Base-by-base conservation (phyloP, 768 basidiomycete genomes). In the Kwoniella botswanensis region DNA sequence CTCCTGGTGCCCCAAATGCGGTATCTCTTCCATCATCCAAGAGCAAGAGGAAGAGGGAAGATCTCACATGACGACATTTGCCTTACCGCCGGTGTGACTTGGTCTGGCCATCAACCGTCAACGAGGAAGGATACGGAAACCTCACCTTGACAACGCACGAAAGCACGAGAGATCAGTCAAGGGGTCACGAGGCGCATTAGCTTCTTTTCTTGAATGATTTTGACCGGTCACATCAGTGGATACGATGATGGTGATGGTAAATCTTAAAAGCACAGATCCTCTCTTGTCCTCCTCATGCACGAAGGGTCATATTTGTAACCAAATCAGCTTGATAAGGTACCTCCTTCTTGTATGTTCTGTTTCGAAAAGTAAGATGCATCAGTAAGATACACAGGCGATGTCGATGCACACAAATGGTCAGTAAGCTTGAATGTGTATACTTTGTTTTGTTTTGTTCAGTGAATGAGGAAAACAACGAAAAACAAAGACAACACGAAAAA, bases 61-160 rank as follows among this genome's bases (percentile, higher is more conserved):
- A 26, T 26, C 1, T 17, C 26, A 3, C 22, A 58, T 58, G 57
- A 58, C 57, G 57, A 58, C 57, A 58, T 58, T 56, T 17, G 57
- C 57, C 26, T 58, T 58, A 35, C 57, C 57, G 57, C 57, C 57
- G 57, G 57, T 56, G 21, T 15, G 17, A 53, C 52, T 15, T 53
- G 21, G 54, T 58, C 57, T 58, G 35, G 57, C 15, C 57, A 58
- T 17, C 21, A 56, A 56, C 21, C 7, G 10, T 58, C 57, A 26
- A 52, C n/a, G 50, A 44, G n/a, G 43, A 29, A 35, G 4, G n/a
- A 21, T 41, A 9, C n/a, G 17, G 24, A 18, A 4, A 42, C 52
- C 63, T 65, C 52, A 46, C 63, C 63, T 61, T 65, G 53, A 65
- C 63, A 54, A 65, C 63, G 63, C 29, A 17, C 18, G 18, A 61